These are phyloP conservation scores for Boletellus sp. DNA, from an alignment of 768 basidiomycete species.

Conservation along the genomic window DNA sequence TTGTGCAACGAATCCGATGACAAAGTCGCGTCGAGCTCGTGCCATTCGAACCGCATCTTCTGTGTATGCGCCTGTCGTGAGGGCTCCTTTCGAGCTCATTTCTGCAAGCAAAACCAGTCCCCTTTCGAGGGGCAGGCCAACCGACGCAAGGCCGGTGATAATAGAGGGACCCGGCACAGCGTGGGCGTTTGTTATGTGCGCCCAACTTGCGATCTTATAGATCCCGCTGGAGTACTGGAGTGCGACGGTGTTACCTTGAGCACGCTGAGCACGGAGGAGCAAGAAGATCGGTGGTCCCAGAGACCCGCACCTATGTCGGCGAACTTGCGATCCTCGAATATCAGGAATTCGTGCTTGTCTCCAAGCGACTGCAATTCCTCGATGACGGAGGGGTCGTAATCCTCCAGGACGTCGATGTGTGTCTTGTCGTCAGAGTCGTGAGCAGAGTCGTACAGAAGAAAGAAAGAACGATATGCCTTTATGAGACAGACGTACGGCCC, in stretches of 20 bases:
- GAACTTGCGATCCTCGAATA: slow-evolving; percentile 98
- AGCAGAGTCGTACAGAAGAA: slow-evolving; percentile 15
- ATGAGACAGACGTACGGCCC: slow-evolving; percentile 90
- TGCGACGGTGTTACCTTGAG: slow-evolving; percentile 88
- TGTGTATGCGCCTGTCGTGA: slow-evolving; percentile 83
- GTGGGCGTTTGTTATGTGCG: slow-evolving; percentile 97
- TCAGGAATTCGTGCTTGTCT: slow-evolving; percentile 83
- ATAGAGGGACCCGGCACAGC: slow-evolving; percentile 94
- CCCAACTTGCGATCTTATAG: slow-evolving; percentile 92
- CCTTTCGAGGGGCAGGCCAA: slow-evolving; percentile 78
- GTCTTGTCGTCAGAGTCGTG: slow-evolving; percentile 56
- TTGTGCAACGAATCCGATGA: slow-evolving; percentile 95
- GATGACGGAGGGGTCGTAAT: slow-evolving; percentile 76
- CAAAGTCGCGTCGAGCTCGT: slow-evolving; percentile 74
- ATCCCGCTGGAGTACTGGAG: slow-evolving; percentile 92
- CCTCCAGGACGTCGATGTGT: slow-evolving; percentile 92
- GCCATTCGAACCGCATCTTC: slow-evolving; percentile 86
- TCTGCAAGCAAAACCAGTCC: slow-evolving; percentile 91
- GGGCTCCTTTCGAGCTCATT: slow-evolving; percentile 89
- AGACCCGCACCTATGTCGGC: slow-evolving; percentile 84
- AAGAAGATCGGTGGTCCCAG: background rate
- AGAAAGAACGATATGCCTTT: slow-evolving; percentile 57
- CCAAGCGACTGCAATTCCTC: slow-evolving; percentile 66
- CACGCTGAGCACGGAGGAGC: slow-evolving; percentile 1
- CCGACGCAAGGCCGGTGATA: slow-evolving; percentile 80